Percentiles rank a stretch among this genome's conserved stretches.
Conservation (phyloP, 768 basidiomycete genomes). For the Pseudohyphozyma bogoriensis region DNA sequence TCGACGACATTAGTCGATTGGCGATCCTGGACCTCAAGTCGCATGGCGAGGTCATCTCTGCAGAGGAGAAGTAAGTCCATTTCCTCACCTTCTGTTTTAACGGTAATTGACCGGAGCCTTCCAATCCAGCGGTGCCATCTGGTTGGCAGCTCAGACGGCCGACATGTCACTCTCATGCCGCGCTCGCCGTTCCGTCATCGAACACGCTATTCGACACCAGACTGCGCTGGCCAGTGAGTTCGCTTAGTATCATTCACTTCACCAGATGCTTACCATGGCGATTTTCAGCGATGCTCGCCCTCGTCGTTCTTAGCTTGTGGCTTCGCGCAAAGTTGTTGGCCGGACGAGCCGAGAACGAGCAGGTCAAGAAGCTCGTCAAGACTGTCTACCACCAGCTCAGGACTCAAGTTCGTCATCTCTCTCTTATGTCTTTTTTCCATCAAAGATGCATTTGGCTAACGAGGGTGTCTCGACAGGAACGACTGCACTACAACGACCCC, state of each 20-base stretch:
- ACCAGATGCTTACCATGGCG: not conserved
- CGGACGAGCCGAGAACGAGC: conserved; percentile 10
- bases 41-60: conserved; percentile 38
- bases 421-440: not conserved
- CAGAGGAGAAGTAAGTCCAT: conserved; percentile 35
- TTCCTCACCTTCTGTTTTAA: not conserved
- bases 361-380: conserved; percentile 30
- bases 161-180: conserved; percentile 40
- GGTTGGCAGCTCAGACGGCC: conserved; percentile 37
- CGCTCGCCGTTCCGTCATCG: conserved; percentile 32
- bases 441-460: not conserved
- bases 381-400: conserved; percentile 21
- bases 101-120: not conserved
- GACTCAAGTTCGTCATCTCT: conserved; percentile 17
- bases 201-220: conserved; percentile 36
- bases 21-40: conserved; percentile 39
- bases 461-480: conserved; percentile 47
- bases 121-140: conserved; percentile 34
- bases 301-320: not conserved
- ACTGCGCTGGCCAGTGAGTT: conserved; percentile 35
- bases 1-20: conserved; percentile 31
- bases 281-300: not conserved
- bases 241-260: too few species aligned
- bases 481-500: conserved; percentile 71
- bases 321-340: conserved; percentile 6